phyloP scores from a whole-genome alignment of 441 rosid genomes.

The Brassica hybrid region DNA sequence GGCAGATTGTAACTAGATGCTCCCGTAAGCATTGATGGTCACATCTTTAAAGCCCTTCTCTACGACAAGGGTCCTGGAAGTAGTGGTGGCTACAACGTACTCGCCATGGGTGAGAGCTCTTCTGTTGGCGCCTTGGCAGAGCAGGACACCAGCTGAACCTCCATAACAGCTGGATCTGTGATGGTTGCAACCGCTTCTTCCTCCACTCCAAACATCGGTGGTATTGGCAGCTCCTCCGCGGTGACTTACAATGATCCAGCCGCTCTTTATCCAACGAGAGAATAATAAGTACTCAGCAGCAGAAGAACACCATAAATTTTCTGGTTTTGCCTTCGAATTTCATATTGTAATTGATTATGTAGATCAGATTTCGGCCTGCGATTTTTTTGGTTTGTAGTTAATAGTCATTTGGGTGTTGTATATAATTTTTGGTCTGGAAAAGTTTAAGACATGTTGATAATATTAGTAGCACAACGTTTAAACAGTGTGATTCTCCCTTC shows the following conservation, averaged over 20 bases:
- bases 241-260: slow-evolving; percentile 57
- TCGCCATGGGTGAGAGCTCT: slow-evolving; percentile 38
- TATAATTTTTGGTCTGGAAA: too few relatives aligned
- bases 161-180: slow-evolving; percentile 48
- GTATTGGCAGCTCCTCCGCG: slow-evolving; percentile 43
- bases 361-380: too few relatives aligned
- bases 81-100: slow-evolving; percentile 29
- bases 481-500: too few relatives aligned
- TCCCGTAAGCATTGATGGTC: slow-evolving; percentile 83
- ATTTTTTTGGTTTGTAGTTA: too few relatives aligned
- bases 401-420: too few relatives aligned
- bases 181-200: slow-evolving; percentile 40
- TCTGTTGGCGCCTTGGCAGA: slow-evolving; percentile 42
- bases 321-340: too few relatives aligned
- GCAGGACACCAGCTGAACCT: slow-evolving; percentile 52
- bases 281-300: too few relatives aligned
- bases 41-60: slow-evolving; percentile 83
- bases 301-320: too few relatives aligned
- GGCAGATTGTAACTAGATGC: too few relatives aligned
- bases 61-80: slow-evolving; percentile 81
- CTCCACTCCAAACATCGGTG: slow-evolving; percentile 45
- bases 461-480: too few relatives aligned
- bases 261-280: slow-evolving; percentile 49
- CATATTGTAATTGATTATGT: too few relatives aligned
- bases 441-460: too few relatives aligned